A percentile compares a stretch with the other conserved stretches of the same genome.
Evolutionary conservation across 225 moss, liverwort and hornwort species (phyloP).

Genomic region (Marchantia polymorpha): DNA sequence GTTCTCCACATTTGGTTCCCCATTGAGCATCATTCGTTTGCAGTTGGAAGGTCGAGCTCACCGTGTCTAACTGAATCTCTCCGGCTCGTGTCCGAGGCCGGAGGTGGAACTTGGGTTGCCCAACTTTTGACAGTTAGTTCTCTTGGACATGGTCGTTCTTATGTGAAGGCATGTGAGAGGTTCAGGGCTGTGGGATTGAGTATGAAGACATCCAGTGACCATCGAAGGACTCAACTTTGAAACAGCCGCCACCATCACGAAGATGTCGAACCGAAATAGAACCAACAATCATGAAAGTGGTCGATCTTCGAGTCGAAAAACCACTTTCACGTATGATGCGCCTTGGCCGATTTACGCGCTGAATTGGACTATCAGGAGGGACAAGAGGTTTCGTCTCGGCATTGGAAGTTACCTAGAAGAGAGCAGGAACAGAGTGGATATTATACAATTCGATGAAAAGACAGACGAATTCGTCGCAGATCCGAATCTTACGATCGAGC

Average conservation of each 20-base stretch:
- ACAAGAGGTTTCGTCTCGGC: slow-evolving; percentile 64
- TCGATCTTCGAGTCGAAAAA: background rate
- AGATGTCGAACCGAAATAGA: slow-evolving; percentile 25
- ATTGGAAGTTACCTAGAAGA: slow-evolving; percentile 73
- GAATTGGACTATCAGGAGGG: slow-evolving; percentile 69
- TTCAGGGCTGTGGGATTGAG: background rate
- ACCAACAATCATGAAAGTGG: slow-evolving; percentile 5
- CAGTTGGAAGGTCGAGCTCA: background rate
- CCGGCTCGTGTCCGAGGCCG: no score
- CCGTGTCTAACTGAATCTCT: background rate
- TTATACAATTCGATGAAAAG: slow-evolving; percentile 57
- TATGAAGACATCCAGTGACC: background rate
- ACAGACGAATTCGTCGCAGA: slow-evolving; percentile 40
- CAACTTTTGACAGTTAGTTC: background rate
- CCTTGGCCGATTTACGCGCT: slow-evolving; percentile 66
- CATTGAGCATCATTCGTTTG: background rate
- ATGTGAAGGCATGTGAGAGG: background rate
- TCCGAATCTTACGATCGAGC: slow-evolving; percentile 57
- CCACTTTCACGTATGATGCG: slow-evolving; percentile 57
- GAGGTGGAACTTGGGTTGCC: background rate
- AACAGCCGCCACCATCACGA: background rate
- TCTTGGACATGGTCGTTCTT: background rate
- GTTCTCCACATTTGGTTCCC: background rate
- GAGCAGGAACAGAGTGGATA: slow-evolving; percentile 59
- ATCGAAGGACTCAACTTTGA: slow-evolving; percentile 3